A percentile compares a stretch with the other conserved stretches of the same genome.
Conservation (phyloP, 805 yeast species). For the Ascoidea asiatica region DNA sequence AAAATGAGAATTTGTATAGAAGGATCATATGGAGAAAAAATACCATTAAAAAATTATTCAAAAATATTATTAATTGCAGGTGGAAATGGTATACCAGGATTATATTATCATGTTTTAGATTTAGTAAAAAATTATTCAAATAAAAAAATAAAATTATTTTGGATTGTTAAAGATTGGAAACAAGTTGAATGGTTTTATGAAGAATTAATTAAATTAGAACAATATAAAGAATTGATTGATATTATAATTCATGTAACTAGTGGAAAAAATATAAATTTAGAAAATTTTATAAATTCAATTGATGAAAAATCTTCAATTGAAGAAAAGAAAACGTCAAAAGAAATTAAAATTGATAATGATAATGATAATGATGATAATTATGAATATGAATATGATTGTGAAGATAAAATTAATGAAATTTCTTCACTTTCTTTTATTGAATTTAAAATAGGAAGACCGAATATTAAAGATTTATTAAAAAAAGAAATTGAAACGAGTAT, state of each 20-base stretch:
- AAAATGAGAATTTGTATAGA: slow-evolving; percentile 19
- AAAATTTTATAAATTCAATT: slow-evolving; percentile 7
- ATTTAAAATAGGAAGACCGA: slow-evolving; percentile 31
- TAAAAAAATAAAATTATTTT: slow-evolving; percentile 22
- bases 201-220: slow-evolving; percentile 20
- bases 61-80: slow-evolving; percentile 19
- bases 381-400: slow-evolving; percentile 3
- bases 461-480: slow-evolving; percentile 20
- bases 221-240: slow-evolving; percentile 15
- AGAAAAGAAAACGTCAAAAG: slow-evolving; percentile 7
- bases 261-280: not conserved
- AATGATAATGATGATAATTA: slow-evolving; percentile 8
- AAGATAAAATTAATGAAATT: too few species aligned
- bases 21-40: slow-evolving; percentile 19
- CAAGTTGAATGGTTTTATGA: slow-evolving; percentile 34
- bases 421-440: slow-evolving; percentile 17
- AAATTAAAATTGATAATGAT: slow-evolving; percentile 2
- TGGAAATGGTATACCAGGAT: slow-evolving; percentile 24
- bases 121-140: slow-evolving; percentile 4
- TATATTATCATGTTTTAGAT: slow-evolving; percentile 16
- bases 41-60: slow-evolving; percentile 15
- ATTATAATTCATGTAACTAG: slow-evolving; percentile 17
- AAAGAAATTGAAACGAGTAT: slow-evolving; percentile 22
- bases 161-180: slow-evolving; percentile 25
- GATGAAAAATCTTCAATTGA: slow-evolving; percentile 11